These are phyloP conservation scores for Phytopythium kandeliae DNA, from an alignment of 352 stramenopile genomes.

Conservation along the genomic window DNA sequence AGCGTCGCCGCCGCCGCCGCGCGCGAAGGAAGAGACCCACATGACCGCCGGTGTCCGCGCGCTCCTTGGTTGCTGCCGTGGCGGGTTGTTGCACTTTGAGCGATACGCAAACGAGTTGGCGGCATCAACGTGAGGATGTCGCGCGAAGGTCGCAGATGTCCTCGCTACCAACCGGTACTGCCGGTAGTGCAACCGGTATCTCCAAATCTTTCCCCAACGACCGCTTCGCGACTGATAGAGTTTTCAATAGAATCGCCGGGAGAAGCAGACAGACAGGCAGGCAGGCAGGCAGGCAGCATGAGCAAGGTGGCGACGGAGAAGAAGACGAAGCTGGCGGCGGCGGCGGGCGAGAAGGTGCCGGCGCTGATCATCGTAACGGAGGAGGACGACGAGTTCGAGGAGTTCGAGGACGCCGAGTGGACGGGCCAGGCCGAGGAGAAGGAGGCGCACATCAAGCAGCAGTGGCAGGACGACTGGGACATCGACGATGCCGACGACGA, in stretches of 20 bases:
- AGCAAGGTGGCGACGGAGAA: constrained; percentile 33
- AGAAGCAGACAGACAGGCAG: neutral
- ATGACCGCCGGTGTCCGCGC: constrained; percentile 10
- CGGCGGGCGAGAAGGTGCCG: constrained; percentile 47
- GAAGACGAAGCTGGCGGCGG: constrained; percentile 16
- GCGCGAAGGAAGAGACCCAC: constrained; percentile 57
- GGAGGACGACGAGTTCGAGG: constrained; percentile 88
- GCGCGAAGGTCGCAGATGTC: no score
- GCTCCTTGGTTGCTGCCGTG: neutral
- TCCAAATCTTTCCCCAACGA: no score
- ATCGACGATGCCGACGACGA: constrained; percentile 90
- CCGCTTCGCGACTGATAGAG: no score
- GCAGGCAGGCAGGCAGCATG: constrained; percentile 8
- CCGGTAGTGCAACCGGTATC: no score
- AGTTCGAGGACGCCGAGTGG: constrained; percentile 85
- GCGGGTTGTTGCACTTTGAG: constrained; percentile 1
- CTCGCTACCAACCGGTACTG: no score
- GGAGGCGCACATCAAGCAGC: constrained; percentile 81
- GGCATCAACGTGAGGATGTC: no score
- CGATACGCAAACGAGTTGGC: constrained; percentile 2
- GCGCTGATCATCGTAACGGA: constrained; percentile 78
- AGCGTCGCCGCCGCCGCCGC: neutral
- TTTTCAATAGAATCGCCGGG: neutral
- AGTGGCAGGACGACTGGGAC: constrained; percentile 93
- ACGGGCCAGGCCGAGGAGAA: constrained; percentile 70